Conservation (phyloP, 1,284 basidiomycete species). For the Ustilago xerochloae region DNA sequence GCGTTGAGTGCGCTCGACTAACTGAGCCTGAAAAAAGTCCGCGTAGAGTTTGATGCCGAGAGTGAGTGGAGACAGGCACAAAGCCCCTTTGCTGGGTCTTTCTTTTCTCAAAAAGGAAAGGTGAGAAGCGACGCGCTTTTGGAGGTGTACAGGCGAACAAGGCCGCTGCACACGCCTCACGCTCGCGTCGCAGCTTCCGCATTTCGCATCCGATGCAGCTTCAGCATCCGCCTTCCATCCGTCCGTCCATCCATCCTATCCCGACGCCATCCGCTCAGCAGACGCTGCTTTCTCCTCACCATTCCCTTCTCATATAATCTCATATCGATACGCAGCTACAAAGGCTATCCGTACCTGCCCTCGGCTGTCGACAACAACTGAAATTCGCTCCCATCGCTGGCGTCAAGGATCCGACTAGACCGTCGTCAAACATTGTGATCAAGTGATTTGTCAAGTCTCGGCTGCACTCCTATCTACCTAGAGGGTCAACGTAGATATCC, state of each 20-base stretch:
- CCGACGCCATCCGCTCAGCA: background rate
- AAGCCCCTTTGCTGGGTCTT: background rate
- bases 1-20: constrained; percentile 6
- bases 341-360: background rate
- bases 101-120: constrained; percentile 6
- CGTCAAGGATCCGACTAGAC: background rate
- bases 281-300: background rate
- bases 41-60: constrained; percentile 9
- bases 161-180: constrained; percentile 18
- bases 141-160: no score
- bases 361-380: background rate
- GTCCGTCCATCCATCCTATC: constrained; percentile 2
- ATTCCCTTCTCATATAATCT: background rate
- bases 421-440: background rate
- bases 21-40: background rate
- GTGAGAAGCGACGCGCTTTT: constrained; percentile 6
- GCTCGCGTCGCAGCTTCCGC: constrained; percentile 3
- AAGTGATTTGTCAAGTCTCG: background rate
- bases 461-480: background rate
- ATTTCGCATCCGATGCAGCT: constrained; percentile 4
- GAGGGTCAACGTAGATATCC: background rate
- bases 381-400: background rate
- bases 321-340: background rate
- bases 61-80: background rate
- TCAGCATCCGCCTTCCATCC: background rate